A percentile compares a stretch with the other conserved stretches of the same genome.
Evolutionary conservation across 179 eudicot species (phyloP).

Genomic region (Spergularia azorica): DNA sequence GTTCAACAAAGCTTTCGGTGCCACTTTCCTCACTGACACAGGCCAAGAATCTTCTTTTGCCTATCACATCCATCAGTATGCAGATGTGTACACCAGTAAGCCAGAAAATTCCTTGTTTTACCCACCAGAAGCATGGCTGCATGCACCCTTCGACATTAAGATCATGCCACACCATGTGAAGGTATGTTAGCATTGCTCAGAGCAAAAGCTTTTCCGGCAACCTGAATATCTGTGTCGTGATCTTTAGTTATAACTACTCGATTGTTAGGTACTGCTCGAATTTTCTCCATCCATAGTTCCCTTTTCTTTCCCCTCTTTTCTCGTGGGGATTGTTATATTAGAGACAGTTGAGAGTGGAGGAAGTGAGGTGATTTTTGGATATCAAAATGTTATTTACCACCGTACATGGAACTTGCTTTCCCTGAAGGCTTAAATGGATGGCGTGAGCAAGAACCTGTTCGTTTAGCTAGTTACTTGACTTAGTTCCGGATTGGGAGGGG

Average conservation of each 20-base stretch:
- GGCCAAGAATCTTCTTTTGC: slow-evolving; percentile 98
- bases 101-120: slow-evolving; percentile 89
- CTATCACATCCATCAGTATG: slow-evolving; percentile 91
- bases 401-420: background rate
- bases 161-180: slow-evolving; percentile 98
- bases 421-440: background rate
- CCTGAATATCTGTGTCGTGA: background rate
- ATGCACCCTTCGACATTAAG: slow-evolving; percentile 84
- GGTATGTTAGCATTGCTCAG: slow-evolving; percentile 44
- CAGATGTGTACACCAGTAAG: slow-evolving; percentile 96
- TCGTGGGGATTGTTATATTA: background rate
- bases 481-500: background rate
- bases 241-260: background rate
- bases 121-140: slow-evolving; percentile 93
- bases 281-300: background rate
- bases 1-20: slow-evolving; percentile 95
- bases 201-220: background rate
- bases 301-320: background rate
- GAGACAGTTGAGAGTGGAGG: background rate
- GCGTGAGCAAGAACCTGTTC: background rate
- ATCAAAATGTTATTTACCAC: background rate
- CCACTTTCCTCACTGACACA: slow-evolving; percentile 91
- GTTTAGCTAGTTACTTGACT: background rate
- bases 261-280: background rate
- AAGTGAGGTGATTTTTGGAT: background rate